Base-by-base conservation (phyloP, 2,329 filamentous ascomycete genomes). In the Rosellinia necatrix region DNA sequence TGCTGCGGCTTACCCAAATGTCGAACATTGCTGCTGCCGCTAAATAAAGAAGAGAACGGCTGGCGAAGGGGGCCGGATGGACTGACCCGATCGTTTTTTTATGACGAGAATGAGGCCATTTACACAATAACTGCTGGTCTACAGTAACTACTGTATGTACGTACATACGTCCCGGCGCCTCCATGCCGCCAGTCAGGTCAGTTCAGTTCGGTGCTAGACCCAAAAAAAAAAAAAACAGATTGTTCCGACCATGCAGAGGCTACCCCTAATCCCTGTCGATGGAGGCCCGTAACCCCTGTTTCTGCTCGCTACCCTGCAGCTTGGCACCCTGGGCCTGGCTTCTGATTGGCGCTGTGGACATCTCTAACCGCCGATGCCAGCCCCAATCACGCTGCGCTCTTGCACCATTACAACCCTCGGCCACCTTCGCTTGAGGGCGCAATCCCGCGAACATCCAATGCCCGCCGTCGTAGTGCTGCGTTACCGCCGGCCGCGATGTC, bases 351-450 rank as follows among this genome's bases (percentile, higher is more conserved):
- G 41, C 27, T 30, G 47, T 41, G 38, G 35, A 51, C 42, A 50
- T 53, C 62, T 66, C 64, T 71, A 71, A 65, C 69, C 69, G 69
- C 69, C 68, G 47, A 49, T 19, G 55, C 60, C 64, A 64, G 58
- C 59, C 64, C 68, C 56, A 66, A 66, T 69, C 68, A 68, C 63
- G 27, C 19, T 12, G 24, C 38, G 55, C 54, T 52, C 48, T 52
- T 56, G 44, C 56, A 35, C 59, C 51, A 60, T 42, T 60, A 57
- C 63, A 64, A 64, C 64, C 54, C 64, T 53, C 25, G 64, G n/a
- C 53, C 38, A 59, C 59, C 22, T 53, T 62, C 46, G 52, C 58
- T 43, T 34, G 17, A 57, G 55, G 48, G 60, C 64, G 49, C 59
- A 60, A 61, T 62, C 19, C 54, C 56, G 54, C 37, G 56, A 55